Conservation (phyloP, 371 early-diverging fungal genomes). For the Mortierella sp. region DNA sequence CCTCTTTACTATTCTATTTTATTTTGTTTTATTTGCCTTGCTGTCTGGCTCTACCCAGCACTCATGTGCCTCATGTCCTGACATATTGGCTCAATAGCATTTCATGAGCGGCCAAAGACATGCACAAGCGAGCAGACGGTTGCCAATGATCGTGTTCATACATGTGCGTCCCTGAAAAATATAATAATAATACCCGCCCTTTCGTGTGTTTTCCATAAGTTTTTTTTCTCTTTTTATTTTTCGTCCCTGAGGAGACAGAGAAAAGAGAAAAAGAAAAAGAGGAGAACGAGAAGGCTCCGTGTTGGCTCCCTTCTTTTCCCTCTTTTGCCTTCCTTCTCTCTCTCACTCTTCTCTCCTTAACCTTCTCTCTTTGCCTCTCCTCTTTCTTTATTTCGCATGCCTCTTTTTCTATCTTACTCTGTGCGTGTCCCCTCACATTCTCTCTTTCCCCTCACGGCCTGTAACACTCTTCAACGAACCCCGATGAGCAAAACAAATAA, state of each 20-base stretch:
- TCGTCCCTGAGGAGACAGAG: constrained; percentile 7
- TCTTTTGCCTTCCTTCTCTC: neutral
- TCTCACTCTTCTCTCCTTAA: neutral
- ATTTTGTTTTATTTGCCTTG: neutral
- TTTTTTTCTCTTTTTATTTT: neutral
- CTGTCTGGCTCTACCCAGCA: neutral
- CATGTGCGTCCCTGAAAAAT: neutral
- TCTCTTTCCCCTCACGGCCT: constrained; percentile 1
- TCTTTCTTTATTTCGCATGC: no score
- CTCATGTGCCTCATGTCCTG: neutral
- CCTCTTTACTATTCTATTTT: neutral
- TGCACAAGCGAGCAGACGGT: neutral
- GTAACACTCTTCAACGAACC: neutral
- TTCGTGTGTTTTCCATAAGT: neutral
- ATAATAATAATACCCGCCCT: neutral
- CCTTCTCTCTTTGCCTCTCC: neutral
- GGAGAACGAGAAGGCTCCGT: neutral
- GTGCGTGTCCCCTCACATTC: neutral
- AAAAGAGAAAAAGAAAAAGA: neutral
- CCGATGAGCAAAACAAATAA: neutral
- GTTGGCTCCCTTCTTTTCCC: neutral
- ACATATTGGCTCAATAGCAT: neutral
- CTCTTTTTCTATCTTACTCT: neutral
- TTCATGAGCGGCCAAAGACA: neutral
- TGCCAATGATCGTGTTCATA: neutral